Conservation (phyloP, 495 filamentous ascomycete genomes). For the Geopyxis carbonaria region DNA sequence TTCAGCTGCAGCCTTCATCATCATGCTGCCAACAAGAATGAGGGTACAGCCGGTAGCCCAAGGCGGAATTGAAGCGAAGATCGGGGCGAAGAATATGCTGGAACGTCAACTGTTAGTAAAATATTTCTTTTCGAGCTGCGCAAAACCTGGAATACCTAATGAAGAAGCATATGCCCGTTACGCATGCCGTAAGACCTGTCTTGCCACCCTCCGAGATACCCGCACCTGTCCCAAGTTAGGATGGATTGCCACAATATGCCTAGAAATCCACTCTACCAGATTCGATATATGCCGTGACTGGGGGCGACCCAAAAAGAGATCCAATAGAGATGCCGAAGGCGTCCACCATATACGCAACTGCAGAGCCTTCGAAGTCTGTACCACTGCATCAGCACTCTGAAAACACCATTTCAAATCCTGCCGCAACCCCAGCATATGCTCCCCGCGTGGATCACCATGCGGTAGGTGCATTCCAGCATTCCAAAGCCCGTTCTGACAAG, state of each 20-base stretch:
- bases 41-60: slow-evolving; percentile 76
- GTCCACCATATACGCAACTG: slow-evolving; percentile 63
- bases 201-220: slow-evolving; percentile 71
- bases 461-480: too few species aligned
- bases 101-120: not conserved
- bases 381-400: too few species aligned
- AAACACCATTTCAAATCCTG: too few species aligned
- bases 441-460: too few species aligned
- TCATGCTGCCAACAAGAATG: slow-evolving; percentile 64
- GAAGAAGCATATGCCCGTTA: slow-evolving; percentile 65
- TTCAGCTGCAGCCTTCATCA: slow-evolving; percentile 53
- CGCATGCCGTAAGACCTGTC: slow-evolving; percentile 64
- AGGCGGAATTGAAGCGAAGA: slow-evolving; percentile 67
- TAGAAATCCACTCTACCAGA: too few species aligned
- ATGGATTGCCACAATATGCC: too few species aligned
- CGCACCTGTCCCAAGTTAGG: too few species aligned
- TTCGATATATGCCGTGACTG: slow-evolving; percentile 70
- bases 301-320: slow-evolving; percentile 52
- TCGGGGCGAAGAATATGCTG: slow-evolving; percentile 68
- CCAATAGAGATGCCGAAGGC: slow-evolving; percentile 62
- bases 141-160: too few species aligned
- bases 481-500: too few species aligned
- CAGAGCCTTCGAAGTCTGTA: slow-evolving; percentile 59
- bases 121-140: too few species aligned
- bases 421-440: too few species aligned